Evolutionary conservation across 208 protist species (phyloP).

Genomic region (Wallacemonas sp.): DNA sequence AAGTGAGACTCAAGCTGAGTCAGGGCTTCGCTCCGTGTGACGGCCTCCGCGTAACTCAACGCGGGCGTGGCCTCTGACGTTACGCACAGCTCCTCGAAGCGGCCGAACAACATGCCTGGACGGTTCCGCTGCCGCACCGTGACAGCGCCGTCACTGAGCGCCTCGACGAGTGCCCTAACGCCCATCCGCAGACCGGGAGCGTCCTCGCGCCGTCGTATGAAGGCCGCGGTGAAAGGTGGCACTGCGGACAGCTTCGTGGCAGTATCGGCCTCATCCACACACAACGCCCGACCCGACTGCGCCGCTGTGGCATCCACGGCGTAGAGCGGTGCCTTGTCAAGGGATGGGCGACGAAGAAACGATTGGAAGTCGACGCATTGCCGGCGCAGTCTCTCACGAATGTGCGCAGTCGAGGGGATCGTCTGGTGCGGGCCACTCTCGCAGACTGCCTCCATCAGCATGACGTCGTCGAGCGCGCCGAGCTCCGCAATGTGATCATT

Average conservation of each 20-base stretch:
- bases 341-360: background rate
- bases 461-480: background rate
- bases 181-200: background rate
- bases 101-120: background rate
- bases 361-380: background rate
- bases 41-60: background rate
- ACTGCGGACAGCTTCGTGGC: background rate
- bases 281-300: background rate
- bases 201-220: background rate
- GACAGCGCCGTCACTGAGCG: background rate
- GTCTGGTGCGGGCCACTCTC: too few relatives aligned
- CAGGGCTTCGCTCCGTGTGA: background rate
- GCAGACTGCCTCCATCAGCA: constrained; percentile 1
- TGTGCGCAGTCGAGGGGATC: background rate
- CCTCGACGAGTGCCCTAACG: background rate
- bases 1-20: background rate
- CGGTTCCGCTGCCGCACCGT: background rate
- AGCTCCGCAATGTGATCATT: constrained; percentile 1
- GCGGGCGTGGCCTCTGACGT: background rate
- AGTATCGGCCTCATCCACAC: background rate
- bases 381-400: background rate
- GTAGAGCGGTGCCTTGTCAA: constrained; percentile 1
- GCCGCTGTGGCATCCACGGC: background rate
- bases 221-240: background rate
- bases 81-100: background rate